A percentile compares a stretch with the other conserved stretches of the same genome.
These are phyloP conservation scores for Metschnikowia santaceciliae DNA, from an alignment of 805 yeast genomes.

Conservation along the genomic window DNA sequence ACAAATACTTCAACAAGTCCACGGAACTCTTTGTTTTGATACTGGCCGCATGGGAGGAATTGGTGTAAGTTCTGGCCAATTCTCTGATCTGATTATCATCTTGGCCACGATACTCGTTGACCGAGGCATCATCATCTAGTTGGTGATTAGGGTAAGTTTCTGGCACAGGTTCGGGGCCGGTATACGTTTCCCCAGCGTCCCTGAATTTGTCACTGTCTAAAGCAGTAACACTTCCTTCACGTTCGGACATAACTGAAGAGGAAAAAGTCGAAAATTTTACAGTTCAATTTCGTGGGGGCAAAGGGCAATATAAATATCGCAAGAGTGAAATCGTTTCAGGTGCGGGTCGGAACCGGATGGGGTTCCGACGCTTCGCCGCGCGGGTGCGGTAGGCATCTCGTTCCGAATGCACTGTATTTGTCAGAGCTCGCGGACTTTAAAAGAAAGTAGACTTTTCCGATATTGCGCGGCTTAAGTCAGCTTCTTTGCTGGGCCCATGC, in stretches of 20 bases:
- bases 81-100: conserved; percentile 34
- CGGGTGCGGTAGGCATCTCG: neutral
- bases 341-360: conserved; percentile 2
- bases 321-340: neutral
- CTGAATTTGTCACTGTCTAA: conserved; percentile 8
- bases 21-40: conserved; percentile 17
- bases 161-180: conserved; percentile 10
- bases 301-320: neutral
- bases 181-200: conserved; percentile 7
- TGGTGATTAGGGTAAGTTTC: conserved; percentile 1
- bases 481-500: neutral
- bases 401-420: neutral
- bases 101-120: conserved; percentile 33
- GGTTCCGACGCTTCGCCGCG: neutral
- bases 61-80: conserved; percentile 42
- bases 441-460: neutral
- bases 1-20: conserved; percentile 35
- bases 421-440: neutral
- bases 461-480: neutral
- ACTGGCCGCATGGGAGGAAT: conserved; percentile 12
- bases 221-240: conserved; percentile 10
- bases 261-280: too few relatives aligned
- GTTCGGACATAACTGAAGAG: conserved; percentile 5
- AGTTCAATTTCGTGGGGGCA: neutral
- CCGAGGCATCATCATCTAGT: conserved; percentile 7